Base-by-base conservation (phyloP, 2,329 filamentous ascomycete genomes). In the Nothophoma quercina region DNA sequence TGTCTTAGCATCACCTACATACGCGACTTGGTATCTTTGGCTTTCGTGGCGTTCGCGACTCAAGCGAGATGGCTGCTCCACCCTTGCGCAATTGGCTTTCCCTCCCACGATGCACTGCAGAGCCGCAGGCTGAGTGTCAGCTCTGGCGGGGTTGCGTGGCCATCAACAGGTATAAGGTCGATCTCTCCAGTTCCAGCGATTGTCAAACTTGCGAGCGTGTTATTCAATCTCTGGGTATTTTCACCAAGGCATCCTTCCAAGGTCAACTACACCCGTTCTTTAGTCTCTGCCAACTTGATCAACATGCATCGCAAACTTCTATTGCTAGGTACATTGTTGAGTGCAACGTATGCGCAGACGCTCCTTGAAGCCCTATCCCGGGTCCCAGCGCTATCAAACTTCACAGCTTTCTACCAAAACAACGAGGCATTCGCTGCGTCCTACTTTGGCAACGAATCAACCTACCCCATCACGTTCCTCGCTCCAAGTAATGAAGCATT, bases 381-480 rank as follows among this genome's bases (percentile, higher is more conserved):
- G n/a, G 36, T 59, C 25, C 56, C 63, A 1, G 25, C 45, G 12
- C 56, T 64, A 7, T 64, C 59, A n/a, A 62, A 66, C 47, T 66
- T 66, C 43, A 59, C 61, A 9, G 47, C 58, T 16, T 66, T 63
- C 46, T 64, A 61, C 35, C 35, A 52, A 21, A 42, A 50, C 29
- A 66, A 63, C 39, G 46, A 53, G 40, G 51, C 23, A 2, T 59
- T 64, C 42, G 61, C 61, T 21, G 43, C 47, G 10, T 26, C 48
- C 13, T 45, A 63, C 35, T 59, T 64, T 33, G 29, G 39, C 22
- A 63, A 64, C 28, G 19, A 44, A 9, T 58, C 62, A 8, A 50
- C 21, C 23, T 63, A 59, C 26, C 63, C 61, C 5, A 55, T 63
- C 13, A 66, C 63, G 3, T 56, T 66, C n/a, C 59, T 66, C n/a